Evolutionary conservation across 2,329 filamentous ascomycete species (phyloP).

Genomic region (Alternaria brassicae): DNA sequence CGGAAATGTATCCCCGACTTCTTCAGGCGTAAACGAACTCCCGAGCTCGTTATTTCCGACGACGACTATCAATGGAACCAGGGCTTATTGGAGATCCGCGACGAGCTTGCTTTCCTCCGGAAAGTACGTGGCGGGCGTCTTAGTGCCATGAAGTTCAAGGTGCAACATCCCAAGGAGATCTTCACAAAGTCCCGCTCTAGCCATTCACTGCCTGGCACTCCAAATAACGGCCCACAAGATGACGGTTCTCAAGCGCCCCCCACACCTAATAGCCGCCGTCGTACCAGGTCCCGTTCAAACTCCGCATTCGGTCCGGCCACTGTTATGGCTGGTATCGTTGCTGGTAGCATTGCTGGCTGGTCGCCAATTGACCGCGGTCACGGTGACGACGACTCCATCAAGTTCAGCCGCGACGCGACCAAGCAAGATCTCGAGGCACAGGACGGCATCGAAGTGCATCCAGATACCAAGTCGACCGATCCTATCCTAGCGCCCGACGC

Average conservation of each 20-base stretch:
- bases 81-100: conserved; percentile 75
- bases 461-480: conserved; percentile 58
- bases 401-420: conserved; percentile 44
- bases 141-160: conserved; percentile 80
- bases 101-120: conserved; percentile 82
- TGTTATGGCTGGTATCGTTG: conserved; percentile 84
- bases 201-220: conserved; percentile 69
- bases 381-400: conserved; percentile 52
- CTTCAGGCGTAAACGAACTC: conserved; percentile 52
- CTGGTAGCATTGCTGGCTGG: conserved; percentile 78
- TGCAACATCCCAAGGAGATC: conserved; percentile 76
- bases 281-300: conserved; percentile 72
- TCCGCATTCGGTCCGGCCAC: conserved; percentile 77
- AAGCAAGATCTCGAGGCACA: conserved; percentile 53
- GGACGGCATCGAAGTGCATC: conserved; percentile 57
- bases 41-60: conserved; percentile 54
- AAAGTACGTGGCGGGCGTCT: conserved; percentile 81
- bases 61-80: conserved; percentile 69
- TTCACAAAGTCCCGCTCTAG: conserved; percentile 69
- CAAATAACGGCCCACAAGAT: conserved; percentile 59
- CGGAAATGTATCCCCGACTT: conserved; percentile 52
- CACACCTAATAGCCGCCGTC: conserved; percentile 63
- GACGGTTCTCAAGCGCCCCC: conserved; percentile 56
- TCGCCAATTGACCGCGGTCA: conserved; percentile 67
- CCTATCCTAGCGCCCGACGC: conserved; percentile 55